phyloP scores from a whole-genome alignment of 345 rosid species.

The Lepidium aucheri region DNA sequence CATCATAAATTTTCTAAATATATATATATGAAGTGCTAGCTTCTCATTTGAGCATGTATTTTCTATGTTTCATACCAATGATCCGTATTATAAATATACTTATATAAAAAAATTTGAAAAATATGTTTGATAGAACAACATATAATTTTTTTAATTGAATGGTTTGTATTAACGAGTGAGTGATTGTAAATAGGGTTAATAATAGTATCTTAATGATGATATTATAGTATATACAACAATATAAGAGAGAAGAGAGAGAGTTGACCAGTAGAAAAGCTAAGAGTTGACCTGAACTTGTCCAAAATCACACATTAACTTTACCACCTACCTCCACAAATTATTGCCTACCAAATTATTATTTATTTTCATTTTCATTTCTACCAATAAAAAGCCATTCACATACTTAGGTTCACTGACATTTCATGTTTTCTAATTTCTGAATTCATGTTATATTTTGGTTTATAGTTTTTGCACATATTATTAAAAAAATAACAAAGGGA shows the following conservation, averaged over 20 bases:
- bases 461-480: too few species aligned
- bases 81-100: too few species aligned
- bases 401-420: not conserved
- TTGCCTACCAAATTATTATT: constrained; percentile 16
- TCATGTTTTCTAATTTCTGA: not conserved
- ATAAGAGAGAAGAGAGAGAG: not conserved
- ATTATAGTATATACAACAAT: too few species aligned
- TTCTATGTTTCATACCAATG: too few species aligned
- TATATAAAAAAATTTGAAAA: too few species aligned
- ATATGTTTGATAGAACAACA: too few species aligned
- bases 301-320: constrained; percentile 24
- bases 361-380: not conserved
- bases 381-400: not conserved
- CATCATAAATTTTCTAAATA: constrained; percentile 1
- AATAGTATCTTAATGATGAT: too few species aligned
- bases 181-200: not conserved
- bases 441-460: too few species aligned
- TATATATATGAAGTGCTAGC: constrained; percentile 1
- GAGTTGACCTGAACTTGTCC: constrained; percentile 27
- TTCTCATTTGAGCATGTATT: not conserved
- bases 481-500: not conserved
- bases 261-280: constrained; percentile 11
- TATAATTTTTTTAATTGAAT: not conserved
- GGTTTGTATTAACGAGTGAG: not conserved
- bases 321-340: constrained; percentile 25